Conservation (phyloP, 768 basidiomycete genomes). For the Dioszegia hungarica region DNA sequence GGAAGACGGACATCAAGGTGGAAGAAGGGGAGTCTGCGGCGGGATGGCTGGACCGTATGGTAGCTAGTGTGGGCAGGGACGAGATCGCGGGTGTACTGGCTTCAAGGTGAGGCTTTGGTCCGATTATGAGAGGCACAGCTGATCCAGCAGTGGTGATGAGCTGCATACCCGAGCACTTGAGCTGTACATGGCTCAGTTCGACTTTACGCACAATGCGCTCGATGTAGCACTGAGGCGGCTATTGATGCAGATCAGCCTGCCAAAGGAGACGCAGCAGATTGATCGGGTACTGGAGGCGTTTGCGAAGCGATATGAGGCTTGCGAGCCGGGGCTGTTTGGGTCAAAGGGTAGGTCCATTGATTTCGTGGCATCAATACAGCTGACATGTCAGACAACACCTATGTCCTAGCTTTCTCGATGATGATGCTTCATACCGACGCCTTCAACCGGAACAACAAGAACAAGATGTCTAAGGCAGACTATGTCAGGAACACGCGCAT, state of each 20-base stretch:
- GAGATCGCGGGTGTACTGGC: slow-evolving; percentile 78
- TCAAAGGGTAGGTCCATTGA: slow-evolving; percentile 60
- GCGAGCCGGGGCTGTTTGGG: slow-evolving; percentile 74
- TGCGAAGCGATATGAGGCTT: slow-evolving; percentile 71
- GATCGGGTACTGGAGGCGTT: slow-evolving; percentile 97
- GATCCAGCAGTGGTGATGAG: slow-evolving; percentile 58
- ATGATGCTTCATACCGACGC: slow-evolving; percentile 99
- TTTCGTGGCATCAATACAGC: not conserved
- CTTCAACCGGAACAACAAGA: slow-evolving; percentile 95
- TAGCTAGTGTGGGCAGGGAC: slow-evolving; percentile 62
- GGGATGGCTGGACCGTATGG: slow-evolving; percentile 63
- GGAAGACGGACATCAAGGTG: not conserved
- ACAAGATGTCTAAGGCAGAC: slow-evolving; percentile 92
- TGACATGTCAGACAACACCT: slow-evolving; percentile 72
- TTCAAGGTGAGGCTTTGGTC: slow-evolving; percentile 58
- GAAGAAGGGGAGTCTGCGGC: slow-evolving; percentile 62
- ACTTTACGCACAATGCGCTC: slow-evolving; percentile 71
- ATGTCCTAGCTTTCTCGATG: slow-evolving; percentile 92
- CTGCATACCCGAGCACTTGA: slow-evolving; percentile 67
- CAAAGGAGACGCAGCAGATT: slow-evolving; percentile 95
- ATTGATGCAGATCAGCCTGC: slow-evolving; percentile 85
- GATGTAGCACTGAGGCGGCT: slow-evolving; percentile 86
- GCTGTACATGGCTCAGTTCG: slow-evolving; percentile 68
- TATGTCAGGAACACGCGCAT: slow-evolving; percentile 88
- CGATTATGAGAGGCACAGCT: slow-evolving; percentile 7